Base-by-base conservation (phyloP, 2,329 filamentous ascomycete species). In the Cladosporium austrohemisphaericum region DNA sequence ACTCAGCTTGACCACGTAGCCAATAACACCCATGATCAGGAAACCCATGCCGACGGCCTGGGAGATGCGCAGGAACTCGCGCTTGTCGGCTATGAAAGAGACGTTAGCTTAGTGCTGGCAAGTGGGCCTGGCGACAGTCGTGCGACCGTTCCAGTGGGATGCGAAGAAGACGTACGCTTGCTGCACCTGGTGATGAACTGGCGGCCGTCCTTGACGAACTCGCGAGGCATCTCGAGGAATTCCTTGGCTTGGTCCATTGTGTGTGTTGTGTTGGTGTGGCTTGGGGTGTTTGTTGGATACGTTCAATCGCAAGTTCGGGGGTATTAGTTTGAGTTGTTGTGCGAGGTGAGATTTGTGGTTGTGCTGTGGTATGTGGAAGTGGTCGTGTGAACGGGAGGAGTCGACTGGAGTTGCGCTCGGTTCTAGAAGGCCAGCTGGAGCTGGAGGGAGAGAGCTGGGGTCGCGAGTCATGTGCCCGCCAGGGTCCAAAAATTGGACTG, bases 1-100 rank as follows among this genome's bases (percentile, higher is more conserved):
- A 83, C 80, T 83, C 63, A 86, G 75, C 76, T 86, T 85, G 65
- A 86, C 81, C 55, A 86, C 68, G 69, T 85, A 86, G 55, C 83
- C 83, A 51, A 85, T 83, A 40, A 80, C 79, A 55, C 82, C 82
- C 82, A 85, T 85, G 68, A 85, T 77, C 55, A 86, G 68, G 71
- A 86, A 86, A 52, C 83, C 83, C 55, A 84, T 77, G 51, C 82
- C 83, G 54, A 86, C 83, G 53, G 83, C 83, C 70, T 81, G 78
- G 56, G 74, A 76, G 64, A 81, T 80, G 69, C 78, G 77, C 59
- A 77, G 67, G 66, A 80, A 80, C 63, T 80, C 76, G 59, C 76
- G 72, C 65, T 75, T 75, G 66, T 80, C 77, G 62, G 78, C 77
- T 80, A 56, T 47, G 18, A 22, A 10, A 26, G 41, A 16, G 7